Evolutionary conservation across 1,284 basidiomycete genomes (phyloP), one percentile per base, ranked within the genome.

Genomic region (Moesziomyces aphidis): DNA sequence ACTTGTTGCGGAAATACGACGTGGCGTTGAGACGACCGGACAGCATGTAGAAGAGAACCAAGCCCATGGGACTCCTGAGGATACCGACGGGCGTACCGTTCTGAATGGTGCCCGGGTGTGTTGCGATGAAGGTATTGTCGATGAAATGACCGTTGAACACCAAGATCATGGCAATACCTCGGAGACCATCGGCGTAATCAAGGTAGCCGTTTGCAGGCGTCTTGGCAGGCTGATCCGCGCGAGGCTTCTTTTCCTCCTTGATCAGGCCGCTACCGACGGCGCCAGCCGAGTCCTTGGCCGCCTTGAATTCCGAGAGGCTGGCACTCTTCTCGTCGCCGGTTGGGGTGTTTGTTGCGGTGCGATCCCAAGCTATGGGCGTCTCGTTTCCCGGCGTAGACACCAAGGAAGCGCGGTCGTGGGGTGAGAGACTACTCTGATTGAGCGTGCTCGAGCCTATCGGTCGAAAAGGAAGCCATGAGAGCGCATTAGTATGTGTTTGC

Each of bases 151-250:
- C 85, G 56, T 85, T 85, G 62, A 74, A 74, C 2, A 86, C 85
- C 74, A 86, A 72, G 58, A 86, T 63, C 49, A 83, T 84, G 34
- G 85, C 85, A 50, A 86, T 70, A 47, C 85, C 85, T 50, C 85
- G 82, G 5, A 86, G 75, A 55, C 85, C 85, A 52, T 86, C 85
- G 51, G 85, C 85, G 79, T 85, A 86, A 61, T 83, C 85, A 62
- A 86, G 78, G 52, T 73, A 73, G 15, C 66, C 66, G 44, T 59
- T 65, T 26, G 62, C 66, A 2, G 55, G 52, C 1, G 24, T 66
- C 54, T 74, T 74, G 52, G 61, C 61, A 13, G 71, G 71, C 22
- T 48, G 36, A 22, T 68, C 65, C 4, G 65, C 65, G 24, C 50
- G 55, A 4, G 70, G 64, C 42, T 63, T 63, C 59, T 61, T 60